Evolutionary conservation across 2,329 filamentous ascomycete genomes (phyloP).

Genomic region (Penicillium sp.): DNA sequence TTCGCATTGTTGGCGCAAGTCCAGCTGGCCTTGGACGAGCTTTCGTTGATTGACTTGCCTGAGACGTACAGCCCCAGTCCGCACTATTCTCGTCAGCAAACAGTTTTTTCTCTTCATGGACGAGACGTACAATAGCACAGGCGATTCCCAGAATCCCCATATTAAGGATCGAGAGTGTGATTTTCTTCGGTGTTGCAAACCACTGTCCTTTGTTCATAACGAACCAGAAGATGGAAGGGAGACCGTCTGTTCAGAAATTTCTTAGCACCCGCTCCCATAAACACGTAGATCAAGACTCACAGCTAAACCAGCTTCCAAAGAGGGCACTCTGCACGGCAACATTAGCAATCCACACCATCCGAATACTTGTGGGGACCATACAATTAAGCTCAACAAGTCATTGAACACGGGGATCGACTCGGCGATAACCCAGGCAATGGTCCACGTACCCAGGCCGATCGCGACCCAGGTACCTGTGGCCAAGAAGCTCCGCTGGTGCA

Average conservation of each 20-base stretch:
- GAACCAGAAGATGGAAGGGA: constrained; percentile 46
- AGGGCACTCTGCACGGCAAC: constrained; percentile 43
- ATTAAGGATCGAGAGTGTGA: constrained; percentile 45
- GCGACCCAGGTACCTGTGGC: constrained; percentile 57
- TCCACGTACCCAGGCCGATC: constrained; percentile 56
- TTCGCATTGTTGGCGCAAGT: constrained; percentile 39
- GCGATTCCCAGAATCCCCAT: constrained; percentile 38
- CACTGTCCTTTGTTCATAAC: constrained; percentile 47
- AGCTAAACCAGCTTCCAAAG: constrained; percentile 65
- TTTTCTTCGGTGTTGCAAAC: constrained; percentile 44
- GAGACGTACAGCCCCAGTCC: constrained; percentile 45
- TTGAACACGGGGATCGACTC: constrained; percentile 67
- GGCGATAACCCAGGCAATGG: constrained; percentile 63
- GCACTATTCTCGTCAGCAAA: constrained; percentile 27
- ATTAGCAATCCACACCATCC: constrained; percentile 6
- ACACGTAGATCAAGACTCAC: constrained; percentile 28
- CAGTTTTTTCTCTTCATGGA: background rate
- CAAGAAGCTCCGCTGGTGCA: constrained; percentile 48
- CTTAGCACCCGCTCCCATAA: constrained; percentile 5
- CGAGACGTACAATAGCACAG: constrained; percentile 25
- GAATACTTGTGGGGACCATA: constrained; percentile 10
- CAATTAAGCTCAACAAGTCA: constrained; percentile 60
- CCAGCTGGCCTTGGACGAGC: constrained; percentile 35
- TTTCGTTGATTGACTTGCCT: constrained; percentile 38
- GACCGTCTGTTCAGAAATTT: constrained; percentile 14